Percentiles rank a stretch among this genome's conserved stretches.
Evolutionary conservation across 345 rosid genomes (phyloP).

Genomic region (Sapria himalayana): DNA sequence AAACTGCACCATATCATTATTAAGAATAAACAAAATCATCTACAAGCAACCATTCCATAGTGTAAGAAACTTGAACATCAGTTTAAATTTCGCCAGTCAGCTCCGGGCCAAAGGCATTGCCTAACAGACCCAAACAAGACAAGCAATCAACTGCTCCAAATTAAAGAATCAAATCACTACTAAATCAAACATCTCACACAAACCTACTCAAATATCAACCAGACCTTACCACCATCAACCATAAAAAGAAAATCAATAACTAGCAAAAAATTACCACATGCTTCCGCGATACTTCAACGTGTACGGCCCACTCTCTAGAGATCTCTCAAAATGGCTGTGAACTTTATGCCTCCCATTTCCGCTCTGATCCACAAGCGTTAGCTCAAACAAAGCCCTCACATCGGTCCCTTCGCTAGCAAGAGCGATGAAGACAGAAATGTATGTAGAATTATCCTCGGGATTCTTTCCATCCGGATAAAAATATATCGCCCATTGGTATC

Average conservation of each 20-base stretch:
- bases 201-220: background rate
- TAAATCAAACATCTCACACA: too few species aligned
- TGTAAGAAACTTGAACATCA: too few species aligned
- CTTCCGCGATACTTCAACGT: slow-evolving; percentile 39
- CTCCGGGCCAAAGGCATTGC: too few species aligned
- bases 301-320: slow-evolving; percentile 48
- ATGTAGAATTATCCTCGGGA: slow-evolving; percentile 36
- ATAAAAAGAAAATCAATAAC: background rate
- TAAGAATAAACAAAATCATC: too few species aligned
- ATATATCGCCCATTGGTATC: slow-evolving; percentile 48
- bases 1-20: too few species aligned
- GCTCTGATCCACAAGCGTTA: slow-evolving; percentile 50
- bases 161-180: background rate
- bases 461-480: slow-evolving; percentile 58
- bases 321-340: slow-evolving; percentile 54
- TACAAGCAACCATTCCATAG: too few species aligned
- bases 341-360: slow-evolving; percentile 56
- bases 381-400: slow-evolving; percentile 42
- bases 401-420: slow-evolving; percentile 54
- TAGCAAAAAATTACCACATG: slow-evolving; percentile 21
- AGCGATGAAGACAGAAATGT: slow-evolving; percentile 49
- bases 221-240: too few species aligned
- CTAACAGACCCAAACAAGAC: too few species aligned
- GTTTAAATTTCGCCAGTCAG: too few species aligned
- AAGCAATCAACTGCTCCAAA: background rate